Base-by-base conservation (phyloP, 768 basidiomycete genomes). In the Pleurotus eryngii region DNA sequence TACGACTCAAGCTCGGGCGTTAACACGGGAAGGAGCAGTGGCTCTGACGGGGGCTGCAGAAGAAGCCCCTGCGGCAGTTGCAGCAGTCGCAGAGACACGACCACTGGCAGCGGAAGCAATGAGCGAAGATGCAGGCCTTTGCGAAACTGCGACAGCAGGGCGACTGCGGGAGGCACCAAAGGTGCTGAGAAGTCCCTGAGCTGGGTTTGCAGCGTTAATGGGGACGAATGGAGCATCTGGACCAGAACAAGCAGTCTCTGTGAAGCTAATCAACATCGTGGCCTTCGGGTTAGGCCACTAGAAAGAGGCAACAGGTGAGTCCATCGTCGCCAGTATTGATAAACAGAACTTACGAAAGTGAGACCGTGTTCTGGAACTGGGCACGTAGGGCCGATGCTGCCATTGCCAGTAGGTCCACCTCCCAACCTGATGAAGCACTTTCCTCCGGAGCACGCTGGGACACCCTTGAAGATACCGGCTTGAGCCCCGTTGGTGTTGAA, bases 401-500 rank as follows among this genome's bases (percentile, higher is more conserved):
- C 49, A 22, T 50, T 50, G 7, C 49, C 49, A n/a, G 49, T 50
- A 8, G 49, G 49, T 35, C 49, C 49, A 9, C 49, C 49, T 9
- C 49, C 38, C 49, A 50, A 22, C 49, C 24, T 50, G 30, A 50
- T 35, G 49, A 12, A 50, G 35, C 49, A 50, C 38, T 50, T 50
- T 9, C 49, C 49, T 0, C 27, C 49, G 1, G 49, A 50, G 27
- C 49, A 50, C 4, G 38, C 49, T 1, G 49, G 1, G n/a, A 24
- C 3, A 1, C 49, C 49, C 49, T 50, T 50, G 30, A 50, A 50
- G 2, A 50, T 5, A 3, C 49, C 49, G 14, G 49, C 49, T 15
- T 50, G 49, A 3, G 49, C 49, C 2, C 30, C 26, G 17, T 50
- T 38, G 15, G 49, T 50, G 49, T 50, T 50, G 27, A 50, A 50